Base-by-base conservation (phyloP, 106 monocot genomes). In the Allium fistulosum region DNA sequence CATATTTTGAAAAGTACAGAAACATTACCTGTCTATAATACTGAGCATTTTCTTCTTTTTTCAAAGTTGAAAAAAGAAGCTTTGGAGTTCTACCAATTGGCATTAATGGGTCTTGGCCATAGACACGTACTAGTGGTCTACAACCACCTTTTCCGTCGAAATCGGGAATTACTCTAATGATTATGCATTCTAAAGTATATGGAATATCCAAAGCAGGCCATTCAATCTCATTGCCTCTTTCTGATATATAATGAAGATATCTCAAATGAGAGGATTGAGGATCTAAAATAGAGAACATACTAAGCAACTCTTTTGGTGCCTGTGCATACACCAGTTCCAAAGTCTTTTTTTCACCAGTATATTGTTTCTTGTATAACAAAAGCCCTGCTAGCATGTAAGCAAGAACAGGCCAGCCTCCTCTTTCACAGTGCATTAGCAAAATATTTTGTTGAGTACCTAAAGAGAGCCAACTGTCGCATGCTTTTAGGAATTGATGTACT, bases 281-380 rank as follows among this genome's bases (percentile, higher is more conserved):
- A 63, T 97, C 88, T 49, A 92, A 74, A 1, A 79, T 70, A 53
- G 84, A 86, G n/a, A 83, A 85, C 0, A 84, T 66, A 67, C 87
- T 84, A 45, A 94, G 72, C 28, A 89, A 79, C 61, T 89, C 92
- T 66, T 63, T 89, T 2, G 92, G 92, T 8, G 86, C 92, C 77
- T 97, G 97, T 70, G 81, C 91, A 69, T 97, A 97, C 63, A 97
- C 91, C 92, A 92, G 80, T 49, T 97, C 92, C 51, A 97, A 74
- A 47, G 92, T 97, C 73, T 87, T 92, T 72, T 82, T 81, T 69
- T 97, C 97, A 13, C 84, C 92, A 61, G 76, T 76, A 69, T 87
- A 92, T 63, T 84, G 88, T 55, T 83, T 89, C 55, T 78, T 69
- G 76, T 86, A 92, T 11, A 97, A 84, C 8, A 96, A 84, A 62